Evolutionary conservation across 179 eudicot species (phyloP).

Genomic region (Silene vulgaris): DNA sequence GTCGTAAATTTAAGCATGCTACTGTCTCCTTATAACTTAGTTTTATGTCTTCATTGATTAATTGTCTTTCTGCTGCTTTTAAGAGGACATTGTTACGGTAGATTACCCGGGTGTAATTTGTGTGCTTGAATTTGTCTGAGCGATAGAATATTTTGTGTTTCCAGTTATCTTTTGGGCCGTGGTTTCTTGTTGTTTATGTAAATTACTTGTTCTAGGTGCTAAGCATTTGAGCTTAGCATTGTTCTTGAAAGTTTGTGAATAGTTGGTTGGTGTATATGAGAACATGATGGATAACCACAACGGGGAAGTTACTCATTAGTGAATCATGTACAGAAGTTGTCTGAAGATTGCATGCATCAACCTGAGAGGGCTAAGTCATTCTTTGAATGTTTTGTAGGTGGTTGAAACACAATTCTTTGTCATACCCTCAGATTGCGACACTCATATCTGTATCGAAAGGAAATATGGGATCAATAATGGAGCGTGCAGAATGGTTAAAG

Average conservation of each 20-base stretch:
- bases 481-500: constrained; percentile 62
- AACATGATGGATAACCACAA: neutral
- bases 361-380: constrained; percentile 13
- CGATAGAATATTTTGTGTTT: neutral
- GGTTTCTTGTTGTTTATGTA: neutral
- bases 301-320: neutral
- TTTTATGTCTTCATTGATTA: neutral
- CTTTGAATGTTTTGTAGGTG: constrained; percentile 50
- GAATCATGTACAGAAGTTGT: neutral
- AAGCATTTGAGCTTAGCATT: neutral
- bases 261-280: neutral
- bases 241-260: neutral
- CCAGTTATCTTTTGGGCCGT: neutral
- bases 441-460: constrained; percentile 70
- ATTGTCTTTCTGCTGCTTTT: neutral
- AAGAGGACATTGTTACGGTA: neutral
- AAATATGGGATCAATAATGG: constrained; percentile 46
- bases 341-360: constrained; percentile 1
- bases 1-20: neutral
- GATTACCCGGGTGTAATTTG: neutral
- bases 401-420: constrained; percentile 77
- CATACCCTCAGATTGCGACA: constrained; percentile 82
- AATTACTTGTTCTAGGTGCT: neutral
- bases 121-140: neutral
- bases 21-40: neutral